These are phyloP conservation scores for Nematodospora anomalae DNA, from an alignment of 1,139 yeast species.

Conservation along the genomic window DNA sequence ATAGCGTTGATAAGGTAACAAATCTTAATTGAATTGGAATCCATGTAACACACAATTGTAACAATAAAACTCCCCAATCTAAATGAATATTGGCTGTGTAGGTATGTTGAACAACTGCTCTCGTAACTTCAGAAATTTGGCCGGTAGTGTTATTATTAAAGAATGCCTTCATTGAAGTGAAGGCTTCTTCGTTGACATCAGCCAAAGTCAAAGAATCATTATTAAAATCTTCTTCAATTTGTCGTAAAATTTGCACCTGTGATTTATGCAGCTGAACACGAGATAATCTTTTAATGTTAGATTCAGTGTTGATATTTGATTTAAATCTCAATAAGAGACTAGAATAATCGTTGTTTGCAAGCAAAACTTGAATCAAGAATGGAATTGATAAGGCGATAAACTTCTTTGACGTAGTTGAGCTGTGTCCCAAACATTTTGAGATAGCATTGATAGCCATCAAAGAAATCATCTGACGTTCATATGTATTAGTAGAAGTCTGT, in stretches of 20 bases:
- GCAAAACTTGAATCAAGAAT: conserved; percentile 34
- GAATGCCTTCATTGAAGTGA: conserved; percentile 46
- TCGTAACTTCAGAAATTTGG: conserved; percentile 50
- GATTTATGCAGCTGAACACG: conserved; percentile 30
- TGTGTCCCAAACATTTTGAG: conserved; percentile 44
- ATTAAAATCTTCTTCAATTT: conserved; percentile 31
- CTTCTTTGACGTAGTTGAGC: conserved; percentile 35
- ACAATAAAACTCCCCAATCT: conserved; percentile 56
- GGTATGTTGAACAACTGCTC: conserved; percentile 40
- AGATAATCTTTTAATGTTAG: conserved; percentile 24
- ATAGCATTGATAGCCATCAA: conserved; percentile 46
- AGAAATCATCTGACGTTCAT: conserved; percentile 52
- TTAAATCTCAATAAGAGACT: conserved; percentile 25
- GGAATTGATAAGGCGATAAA: conserved; percentile 45
- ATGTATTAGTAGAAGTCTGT: conserved; percentile 33
- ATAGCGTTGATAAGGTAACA: conserved; percentile 52
- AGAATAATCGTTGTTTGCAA: conserved; percentile 18
- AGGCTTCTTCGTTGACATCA: conserved; percentile 37
- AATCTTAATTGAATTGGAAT: conserved; percentile 89
- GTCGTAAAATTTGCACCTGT: conserved; percentile 11
- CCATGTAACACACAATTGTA: conserved; percentile 71
- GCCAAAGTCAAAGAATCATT: conserved; percentile 27
- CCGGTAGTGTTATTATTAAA: conserved; percentile 53
- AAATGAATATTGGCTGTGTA: conserved; percentile 23
- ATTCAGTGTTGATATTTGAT: conserved; percentile 27